phyloP scores from a whole-genome alignment of 1,139 yeast genomes.

The Sugiyamaella castrensis region DNA sequence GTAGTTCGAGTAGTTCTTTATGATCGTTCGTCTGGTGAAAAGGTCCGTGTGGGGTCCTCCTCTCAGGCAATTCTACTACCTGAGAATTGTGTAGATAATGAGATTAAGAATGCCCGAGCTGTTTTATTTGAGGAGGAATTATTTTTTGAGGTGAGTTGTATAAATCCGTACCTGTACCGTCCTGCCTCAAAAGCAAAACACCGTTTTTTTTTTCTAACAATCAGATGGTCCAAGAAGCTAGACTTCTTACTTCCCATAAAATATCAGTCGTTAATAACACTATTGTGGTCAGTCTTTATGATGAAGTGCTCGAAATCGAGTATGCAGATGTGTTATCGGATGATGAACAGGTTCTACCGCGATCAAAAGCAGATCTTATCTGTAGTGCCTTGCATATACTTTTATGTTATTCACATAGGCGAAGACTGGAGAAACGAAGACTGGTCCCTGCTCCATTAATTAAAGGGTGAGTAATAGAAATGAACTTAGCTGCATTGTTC shows the following conservation, averaged over 20 bases:
- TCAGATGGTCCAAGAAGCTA: constrained; percentile 65
- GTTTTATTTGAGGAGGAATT: constrained; percentile 84
- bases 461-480: constrained; percentile 29
- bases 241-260: constrained; percentile 64
- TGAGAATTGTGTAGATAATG: constrained; percentile 26
- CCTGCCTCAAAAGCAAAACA: too few relatives aligned
- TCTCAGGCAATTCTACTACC: constrained; percentile 13
- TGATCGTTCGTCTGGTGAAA: constrained; percentile 27
- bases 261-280: constrained; percentile 67
- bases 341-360: constrained; percentile 8
- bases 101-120: constrained; percentile 48
- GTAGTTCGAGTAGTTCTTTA: constrained; percentile 42
- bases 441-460: constrained; percentile 30
- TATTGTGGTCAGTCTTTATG: constrained; percentile 59
- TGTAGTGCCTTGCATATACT: constrained; percentile 54
- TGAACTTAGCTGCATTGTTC: not conserved
- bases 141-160: constrained; percentile 24
- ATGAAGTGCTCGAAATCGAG: constrained; percentile 70
- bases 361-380: constrained; percentile 50
- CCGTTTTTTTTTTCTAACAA: constrained; percentile 34
- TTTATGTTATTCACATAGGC: constrained; percentile 58
- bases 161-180: too few relatives aligned
- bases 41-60: constrained; percentile 28
- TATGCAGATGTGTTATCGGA: constrained; percentile 40
- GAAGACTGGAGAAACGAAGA: constrained; percentile 48